Evolutionary conservation across 2,329 filamentous ascomycete genomes (phyloP).

Genomic region (Cordyceps fumosorosea): DNA sequence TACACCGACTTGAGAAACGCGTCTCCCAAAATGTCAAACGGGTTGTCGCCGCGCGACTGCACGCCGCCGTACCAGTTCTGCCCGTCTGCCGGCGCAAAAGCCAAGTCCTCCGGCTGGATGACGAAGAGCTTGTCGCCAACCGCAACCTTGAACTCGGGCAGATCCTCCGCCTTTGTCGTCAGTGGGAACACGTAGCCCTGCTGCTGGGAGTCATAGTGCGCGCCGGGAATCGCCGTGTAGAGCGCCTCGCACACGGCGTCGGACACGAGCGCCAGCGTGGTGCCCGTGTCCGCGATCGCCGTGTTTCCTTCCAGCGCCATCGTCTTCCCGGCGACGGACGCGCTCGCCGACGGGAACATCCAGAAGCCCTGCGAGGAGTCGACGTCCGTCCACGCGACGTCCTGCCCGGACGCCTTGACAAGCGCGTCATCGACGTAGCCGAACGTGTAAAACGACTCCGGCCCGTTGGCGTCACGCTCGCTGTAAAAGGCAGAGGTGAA

Average conservation of each 20-base stretch:
- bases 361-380: constrained; percentile 62
- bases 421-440: constrained; percentile 60
- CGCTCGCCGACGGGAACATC: constrained; percentile 27
- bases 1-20: constrained; percentile 9
- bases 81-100: constrained; percentile 7
- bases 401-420: constrained; percentile 46
- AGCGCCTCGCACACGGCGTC: constrained; percentile 47
- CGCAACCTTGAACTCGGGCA: constrained; percentile 46
- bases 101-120: constrained; percentile 24
- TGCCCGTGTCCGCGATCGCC: constrained; percentile 52
- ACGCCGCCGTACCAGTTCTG: constrained; percentile 10
- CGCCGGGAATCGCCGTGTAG: constrained; percentile 25
- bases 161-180: constrained; percentile 30
- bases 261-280: constrained; percentile 56
- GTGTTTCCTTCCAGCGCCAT: constrained; percentile 33
- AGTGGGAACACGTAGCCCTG: constrained; percentile 26
- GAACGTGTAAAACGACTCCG: constrained; percentile 54
- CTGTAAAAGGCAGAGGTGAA: constrained; percentile 65
- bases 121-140: constrained; percentile 51
- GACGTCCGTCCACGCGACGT: constrained; percentile 54
- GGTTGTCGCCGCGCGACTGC: constrained; percentile 8
- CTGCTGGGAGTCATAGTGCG: constrained; percentile 18
- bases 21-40: constrained; percentile 8
- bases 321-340: constrained; percentile 15
- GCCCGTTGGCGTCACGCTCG: constrained; percentile 21